These are phyloP conservation scores for Solanum dulcamara DNA, from an alignment of 257 asterid genomes.

Conservation along the genomic window DNA sequence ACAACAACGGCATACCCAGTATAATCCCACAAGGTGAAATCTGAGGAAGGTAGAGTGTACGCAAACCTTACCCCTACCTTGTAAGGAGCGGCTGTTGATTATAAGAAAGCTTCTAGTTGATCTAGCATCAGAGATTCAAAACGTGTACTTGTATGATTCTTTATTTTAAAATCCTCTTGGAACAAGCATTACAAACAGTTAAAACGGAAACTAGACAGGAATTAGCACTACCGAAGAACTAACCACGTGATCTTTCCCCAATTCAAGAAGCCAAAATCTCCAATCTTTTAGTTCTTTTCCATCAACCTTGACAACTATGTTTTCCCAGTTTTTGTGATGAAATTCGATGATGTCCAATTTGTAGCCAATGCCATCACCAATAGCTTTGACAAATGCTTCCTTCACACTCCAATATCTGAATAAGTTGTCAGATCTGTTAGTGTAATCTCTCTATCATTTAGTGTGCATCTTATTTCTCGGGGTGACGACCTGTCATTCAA, in stretches of 20 bases:
- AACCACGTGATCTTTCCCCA: slow-evolving; percentile 48
- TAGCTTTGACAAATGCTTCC: slow-evolving; percentile 89
- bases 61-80: too few species aligned
- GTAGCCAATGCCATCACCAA: slow-evolving; percentile 68
- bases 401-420: slow-evolving; percentile 95
- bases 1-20: too few species aligned
- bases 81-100: neutral
- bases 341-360: slow-evolving; percentile 66
- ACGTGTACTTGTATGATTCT: neutral
- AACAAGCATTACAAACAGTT: neutral
- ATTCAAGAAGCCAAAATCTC: slow-evolving; percentile 68
- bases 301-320: slow-evolving; percentile 50
- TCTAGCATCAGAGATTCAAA: neutral
- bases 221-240: slow-evolving; percentile 11
- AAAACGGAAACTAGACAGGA: neutral
- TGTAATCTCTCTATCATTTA: neutral
- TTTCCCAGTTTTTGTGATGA: slow-evolving; percentile 58
- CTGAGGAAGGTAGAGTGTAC: too few species aligned
- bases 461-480: neutral
- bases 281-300: slow-evolving; percentile 65
- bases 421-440: neutral
- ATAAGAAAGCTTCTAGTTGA: neutral
- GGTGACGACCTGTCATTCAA: neutral
- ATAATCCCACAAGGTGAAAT: too few species aligned
- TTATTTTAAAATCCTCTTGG: neutral